Evolutionary conservation across 768 basidiomycete genomes (phyloP), one percentile per base, ranked within the genome.

Genomic region (Galerina marginata): DNA sequence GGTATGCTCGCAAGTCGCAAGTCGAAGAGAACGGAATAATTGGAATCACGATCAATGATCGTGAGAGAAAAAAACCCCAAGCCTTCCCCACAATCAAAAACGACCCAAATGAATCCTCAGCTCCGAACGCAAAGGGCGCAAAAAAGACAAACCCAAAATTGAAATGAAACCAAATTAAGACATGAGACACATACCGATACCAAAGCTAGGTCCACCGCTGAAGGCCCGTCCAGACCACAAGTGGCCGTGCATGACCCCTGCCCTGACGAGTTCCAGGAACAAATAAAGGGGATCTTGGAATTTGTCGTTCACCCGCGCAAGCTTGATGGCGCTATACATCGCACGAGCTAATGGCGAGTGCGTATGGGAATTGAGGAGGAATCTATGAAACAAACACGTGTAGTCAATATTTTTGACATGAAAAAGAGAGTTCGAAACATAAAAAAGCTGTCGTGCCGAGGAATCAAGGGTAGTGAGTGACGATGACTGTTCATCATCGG

Each of bases 231-330:
- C 87, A 54, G 91, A 91, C 92, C 93, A 98, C 55, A 93, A 77
- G 70, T 95, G 90, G 0, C 95, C 95, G 69, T 98, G 96, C 86
- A 98, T 91, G 23, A 97, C 96, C 2, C 95, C 95, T n/a, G 95
- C 95, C 67, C 96, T 84, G 64, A 96, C 90, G 23, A 99, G 85
- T 76, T 99, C 97, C 72, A 99, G 82, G 75, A 97, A 95, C 71
- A 99, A 77, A 74, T 95, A 99, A 1, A 99, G 79, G 2, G 97
- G 86, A 74, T 99, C 97, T 74, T 99, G 97, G 83, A 99, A 98
- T 77, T 97, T 97, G 82, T 99, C 97, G 73, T 96, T 97, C 67
- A 98, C 76, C 40, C 92, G 86, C 6, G 92, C 87, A 37, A 80
- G 81, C 65, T 86, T 85, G 70, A 96, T 81, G 14, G 93, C 93